Evolutionary conservation across 305 asterid species (phyloP), one percentile per base, ranked within the genome.

Genomic region (Fraxinus dipetala): DNA sequence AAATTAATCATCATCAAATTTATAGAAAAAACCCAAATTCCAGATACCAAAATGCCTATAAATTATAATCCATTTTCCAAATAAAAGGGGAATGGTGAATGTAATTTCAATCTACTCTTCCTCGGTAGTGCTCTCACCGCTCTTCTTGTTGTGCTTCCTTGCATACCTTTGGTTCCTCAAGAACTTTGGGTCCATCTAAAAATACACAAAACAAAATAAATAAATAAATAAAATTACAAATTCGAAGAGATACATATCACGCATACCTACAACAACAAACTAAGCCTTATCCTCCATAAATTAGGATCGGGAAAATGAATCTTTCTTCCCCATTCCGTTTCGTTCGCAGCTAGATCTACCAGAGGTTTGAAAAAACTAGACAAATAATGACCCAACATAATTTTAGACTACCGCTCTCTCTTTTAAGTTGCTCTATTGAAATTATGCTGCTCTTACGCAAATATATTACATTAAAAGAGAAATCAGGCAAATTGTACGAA

Each of bases 161-260:
- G 97, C 97, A 77, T 93, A 92, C 95, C 97, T 93, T 89, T 92
- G 97, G 90, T 93, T 93, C 91, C 96, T 92, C 94, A 93, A 84
- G 54, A 93, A 93, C 94, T 93, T 93, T 24, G 97, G 97, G 80
- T 93, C 97, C 97, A 93, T 93, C 97, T 93, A 80, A 72, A 32
- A 28, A 65, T 11, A 26, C 18, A 10, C 26, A 61, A 63, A 1
- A 6, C n/a, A 14, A 73, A 31, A 31, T 2, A 4, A 32, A 4
- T 32, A 32, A 32, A 32, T 32, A 32, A 32, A 32, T 3, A 31
- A 5, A 65, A 20, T 6, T 4, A 5, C 26, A n/a, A 32, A 18
- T 30, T 59, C 24, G 8, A 20, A 20, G 24, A 18, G 1, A 35
- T 6, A 35, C 7, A 30, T n/a, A 10, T 9, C 0, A 72, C 10